Conservation (phyloP, 441 rosid genomes). For the Flueggea neowawraea region DNA sequence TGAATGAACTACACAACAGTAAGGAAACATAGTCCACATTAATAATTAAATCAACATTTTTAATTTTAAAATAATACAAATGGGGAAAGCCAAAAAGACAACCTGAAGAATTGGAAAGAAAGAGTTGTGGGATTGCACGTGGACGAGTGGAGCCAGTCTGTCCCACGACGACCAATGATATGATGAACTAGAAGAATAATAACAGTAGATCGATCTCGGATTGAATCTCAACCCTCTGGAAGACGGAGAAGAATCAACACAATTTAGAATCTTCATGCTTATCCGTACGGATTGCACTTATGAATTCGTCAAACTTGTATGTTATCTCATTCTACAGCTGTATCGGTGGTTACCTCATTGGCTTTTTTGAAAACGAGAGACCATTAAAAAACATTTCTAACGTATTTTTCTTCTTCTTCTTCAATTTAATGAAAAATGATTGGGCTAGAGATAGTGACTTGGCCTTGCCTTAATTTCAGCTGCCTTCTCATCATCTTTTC, state of each 20-base stretch:
- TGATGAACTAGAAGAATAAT: background rate
- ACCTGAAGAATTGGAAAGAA: background rate
- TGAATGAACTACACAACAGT: too few relatives aligned
- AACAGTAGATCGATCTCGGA: too few relatives aligned
- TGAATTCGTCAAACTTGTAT: background rate
- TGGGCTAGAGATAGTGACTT: too few relatives aligned
- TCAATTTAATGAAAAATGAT: too few relatives aligned
- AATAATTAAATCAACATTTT: too few relatives aligned
- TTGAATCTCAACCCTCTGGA: too few relatives aligned
- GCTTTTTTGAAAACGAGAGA: conserved; percentile 9
- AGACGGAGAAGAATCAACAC: background rate
- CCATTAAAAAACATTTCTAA: too few relatives aligned
- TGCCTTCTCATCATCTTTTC: background rate
- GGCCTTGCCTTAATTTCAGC: background rate
- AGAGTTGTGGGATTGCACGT: conserved; percentile 13
- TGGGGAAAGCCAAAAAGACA: too few relatives aligned
- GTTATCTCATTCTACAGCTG: conserved; percentile 23
- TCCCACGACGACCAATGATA: conserved; percentile 4
- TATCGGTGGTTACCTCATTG: conserved; percentile 17
- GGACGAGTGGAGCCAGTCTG: conserved; percentile 15
- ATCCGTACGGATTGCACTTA: conserved; percentile 12
- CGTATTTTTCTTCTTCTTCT: too few relatives aligned
- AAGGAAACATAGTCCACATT: too few relatives aligned
- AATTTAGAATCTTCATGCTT: background rate
- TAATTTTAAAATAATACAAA: too few relatives aligned